Evolutionary conservation across 2,329 filamentous ascomycete genomes (phyloP), one percentile per base, ranked within the genome.

Genomic region (Botrytis fabae): DNA sequence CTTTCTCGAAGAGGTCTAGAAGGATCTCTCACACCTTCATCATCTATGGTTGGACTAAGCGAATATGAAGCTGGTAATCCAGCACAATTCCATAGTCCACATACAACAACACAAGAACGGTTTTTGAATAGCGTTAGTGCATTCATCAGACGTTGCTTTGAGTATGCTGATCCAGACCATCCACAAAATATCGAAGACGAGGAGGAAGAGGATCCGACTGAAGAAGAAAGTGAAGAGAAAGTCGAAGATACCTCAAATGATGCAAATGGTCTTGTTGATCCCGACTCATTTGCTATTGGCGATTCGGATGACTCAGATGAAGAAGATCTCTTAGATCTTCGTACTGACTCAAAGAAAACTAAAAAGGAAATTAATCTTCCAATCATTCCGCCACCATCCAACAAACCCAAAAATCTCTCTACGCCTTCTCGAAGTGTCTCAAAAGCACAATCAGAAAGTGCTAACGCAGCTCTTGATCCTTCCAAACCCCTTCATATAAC

Each of bases 71-170:
- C 80, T 75, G 80, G 77, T 22, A 80, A 80, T 69, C 79, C 77
- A 48, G 80, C 78, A 57, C 80, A 81, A 59, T 75, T 75, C 35
- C 75, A 82, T 51, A 79, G 78, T 54, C 75, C 78, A 5, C 86
- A 86, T n/a, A 84, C 86, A 78, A 85, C 93, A 72, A 89, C 91
- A 59, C 96, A 97, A 76, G 96, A 98, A 82, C 89, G 91, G 70
- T 98, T 99, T 80, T 84, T 99, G 40, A 93, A 92, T 75, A 97
- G 95, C 75, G 94, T 99, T 70, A 97, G 94, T 78, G 94, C 94
- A 3, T 99, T 99, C 80, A 99, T 98, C 74, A 89, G 95, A 76
- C 89, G 96, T 74, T 99, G 96, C 82, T 99, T 99, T 77, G 96
- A 99, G 82, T 99, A 99, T 80, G 96, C 96, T 9, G 96, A 99